phyloP scores from a whole-genome alignment of 176 grass and related monocot species.

The Saccharum spontaneum region DNA sequence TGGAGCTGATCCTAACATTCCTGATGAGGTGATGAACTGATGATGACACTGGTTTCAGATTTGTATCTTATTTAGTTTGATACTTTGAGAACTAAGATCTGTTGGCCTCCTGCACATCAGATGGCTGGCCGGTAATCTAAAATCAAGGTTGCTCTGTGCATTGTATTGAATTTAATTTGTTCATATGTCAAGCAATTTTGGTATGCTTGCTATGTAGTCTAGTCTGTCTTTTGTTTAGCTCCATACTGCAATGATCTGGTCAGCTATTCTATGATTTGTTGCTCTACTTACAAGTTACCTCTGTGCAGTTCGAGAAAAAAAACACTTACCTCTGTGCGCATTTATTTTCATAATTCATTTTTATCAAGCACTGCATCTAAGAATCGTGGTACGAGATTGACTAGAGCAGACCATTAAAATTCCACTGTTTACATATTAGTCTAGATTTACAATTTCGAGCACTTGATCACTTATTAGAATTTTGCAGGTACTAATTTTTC shows the following conservation, averaged over 20 bases:
- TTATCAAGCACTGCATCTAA: not conserved
- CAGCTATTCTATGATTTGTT: not conserved
- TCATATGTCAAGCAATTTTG: not conserved
- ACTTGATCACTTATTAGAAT: not conserved
- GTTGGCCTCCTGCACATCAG: not conserved
- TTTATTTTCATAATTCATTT: not conserved
- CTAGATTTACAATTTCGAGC: not conserved
- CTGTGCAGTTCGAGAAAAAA: not conserved
- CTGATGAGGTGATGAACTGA: not conserved
- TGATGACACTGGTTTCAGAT: not conserved
- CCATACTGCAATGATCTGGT: not conserved
- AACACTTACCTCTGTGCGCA: not conserved
- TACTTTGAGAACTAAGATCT: not conserved
- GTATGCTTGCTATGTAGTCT: not conserved
- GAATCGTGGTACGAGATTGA: not conserved
- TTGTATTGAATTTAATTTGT: not conserved
- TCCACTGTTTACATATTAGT: not conserved
- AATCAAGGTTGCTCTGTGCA: not conserved
- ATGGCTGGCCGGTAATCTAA: not conserved
- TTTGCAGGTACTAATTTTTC: not conserved
- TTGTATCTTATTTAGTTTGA: not conserved
- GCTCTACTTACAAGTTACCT: not conserved
- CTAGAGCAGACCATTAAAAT: not conserved
- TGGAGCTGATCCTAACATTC: conserved; percentile 31
- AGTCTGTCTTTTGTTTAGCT: not conserved